phyloP scores from a whole-genome alignment of 306 rosid genomes.

The Chamaecrista fasciculata region DNA sequence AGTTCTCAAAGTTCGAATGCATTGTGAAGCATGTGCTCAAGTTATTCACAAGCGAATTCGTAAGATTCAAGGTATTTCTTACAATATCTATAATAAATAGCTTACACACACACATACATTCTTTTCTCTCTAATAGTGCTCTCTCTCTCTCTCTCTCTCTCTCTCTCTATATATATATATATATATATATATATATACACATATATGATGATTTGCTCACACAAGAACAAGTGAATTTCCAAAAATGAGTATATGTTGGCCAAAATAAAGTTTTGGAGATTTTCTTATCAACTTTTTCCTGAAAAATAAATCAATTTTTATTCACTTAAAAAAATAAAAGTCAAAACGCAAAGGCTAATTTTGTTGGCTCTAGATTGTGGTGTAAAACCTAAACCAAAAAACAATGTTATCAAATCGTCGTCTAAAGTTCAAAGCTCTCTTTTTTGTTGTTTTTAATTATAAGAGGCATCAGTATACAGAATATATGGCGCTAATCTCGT shows the following conservation, averaged over 20 bases:
- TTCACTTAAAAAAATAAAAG: no score
- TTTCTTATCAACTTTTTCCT: no score
- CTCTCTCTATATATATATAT: no score
- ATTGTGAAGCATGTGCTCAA: constrained; percentile 95
- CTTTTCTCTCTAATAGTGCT: neutral
- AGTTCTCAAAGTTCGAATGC: constrained; percentile 69
- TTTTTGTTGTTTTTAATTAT: neutral
- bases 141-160: no score
- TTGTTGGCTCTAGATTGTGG: neutral
- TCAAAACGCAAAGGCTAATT: neutral
- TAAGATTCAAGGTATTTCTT: constrained; percentile 86
- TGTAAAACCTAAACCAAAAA: neutral
- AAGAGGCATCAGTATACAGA: neutral
- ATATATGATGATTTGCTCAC: no score
- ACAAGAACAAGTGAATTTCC: no score
- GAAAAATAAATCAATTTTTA: no score
- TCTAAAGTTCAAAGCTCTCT: neutral
- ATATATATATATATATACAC: no score
- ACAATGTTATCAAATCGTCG: neutral
- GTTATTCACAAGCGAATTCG: constrained; percentile 65
- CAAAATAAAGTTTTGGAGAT: no score
- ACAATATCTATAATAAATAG: no score
- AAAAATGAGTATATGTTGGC: no score
- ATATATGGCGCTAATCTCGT: constrained; percentile 31
- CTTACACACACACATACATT: no score